phyloP scores from a whole-genome alignment of 2,329 filamentous ascomycete genomes.

The Stemphylium vesicarium region DNA sequence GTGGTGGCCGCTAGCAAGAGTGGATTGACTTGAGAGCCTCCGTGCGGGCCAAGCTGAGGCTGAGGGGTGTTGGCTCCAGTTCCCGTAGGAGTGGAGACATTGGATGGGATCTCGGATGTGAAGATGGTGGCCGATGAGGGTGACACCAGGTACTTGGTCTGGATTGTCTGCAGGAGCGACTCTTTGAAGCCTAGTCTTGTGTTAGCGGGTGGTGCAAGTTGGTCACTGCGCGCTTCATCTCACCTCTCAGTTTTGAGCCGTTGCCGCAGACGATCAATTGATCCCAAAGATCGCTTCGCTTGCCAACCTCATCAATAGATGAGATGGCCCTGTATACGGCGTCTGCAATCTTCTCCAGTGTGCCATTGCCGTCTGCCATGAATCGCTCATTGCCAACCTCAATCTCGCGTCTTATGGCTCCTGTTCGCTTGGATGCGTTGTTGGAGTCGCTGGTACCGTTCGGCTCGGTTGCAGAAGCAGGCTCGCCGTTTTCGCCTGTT shows the following conservation, averaged over 20 bases:
- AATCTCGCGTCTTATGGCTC: constrained; percentile 64
- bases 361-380: constrained; percentile 65
- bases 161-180: constrained; percentile 80
- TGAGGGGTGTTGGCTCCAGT: constrained; percentile 93
- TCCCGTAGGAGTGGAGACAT: constrained; percentile 86
- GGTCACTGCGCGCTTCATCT: constrained; percentile 9
- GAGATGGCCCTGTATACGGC: constrained; percentile 85
- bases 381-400: constrained; percentile 81
- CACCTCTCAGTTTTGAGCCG: constrained; percentile 70
- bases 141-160: constrained; percentile 84
- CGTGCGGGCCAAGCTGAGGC: constrained; percentile 55
- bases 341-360: constrained; percentile 83
- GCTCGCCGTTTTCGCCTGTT: constrained; percentile 39
- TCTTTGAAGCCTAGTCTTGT: constrained; percentile 75
- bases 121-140: constrained; percentile 95
- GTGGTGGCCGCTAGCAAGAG: constrained; percentile 91
- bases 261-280: constrained; percentile 91
- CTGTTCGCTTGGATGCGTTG: constrained; percentile 23
- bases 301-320: constrained; percentile 81
- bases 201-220: constrained; percentile 38
- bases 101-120: constrained; percentile 93
- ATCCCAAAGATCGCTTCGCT: constrained; percentile 89
- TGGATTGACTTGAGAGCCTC: constrained; percentile 75
- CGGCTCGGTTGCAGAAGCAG: constrained; percentile 30
- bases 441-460: constrained; percentile 33